Percentiles rank a stretch among this genome's conserved stretches.
Conservation (phyloP, 2,329 filamentous ascomycete species). For the Fusarium guadeloupense region DNA sequence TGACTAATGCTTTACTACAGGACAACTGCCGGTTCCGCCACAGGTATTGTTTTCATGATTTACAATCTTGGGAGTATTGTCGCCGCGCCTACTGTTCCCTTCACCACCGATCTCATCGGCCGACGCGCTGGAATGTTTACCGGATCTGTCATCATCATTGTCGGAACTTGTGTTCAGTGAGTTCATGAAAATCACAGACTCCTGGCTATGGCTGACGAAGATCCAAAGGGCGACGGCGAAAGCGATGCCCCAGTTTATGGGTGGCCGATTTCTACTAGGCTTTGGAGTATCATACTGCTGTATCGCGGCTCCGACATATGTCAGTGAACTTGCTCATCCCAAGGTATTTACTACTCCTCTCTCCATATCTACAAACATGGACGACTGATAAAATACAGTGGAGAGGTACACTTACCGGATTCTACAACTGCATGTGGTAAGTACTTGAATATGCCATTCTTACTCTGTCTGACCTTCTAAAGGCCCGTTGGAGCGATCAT, state of each 20-base stretch:
- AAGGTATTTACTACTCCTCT: conserved; percentile 1
- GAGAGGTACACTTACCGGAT: conserved; percentile 55
- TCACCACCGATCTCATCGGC: conserved; percentile 53
- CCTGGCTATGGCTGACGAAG: background rate
- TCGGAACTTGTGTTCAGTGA: conserved; percentile 53
- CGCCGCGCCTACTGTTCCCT: conserved; percentile 53
- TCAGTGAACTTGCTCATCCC: conserved; percentile 62
- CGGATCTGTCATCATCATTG: conserved; percentile 52
- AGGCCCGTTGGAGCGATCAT: conserved; percentile 58
- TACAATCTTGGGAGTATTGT: conserved; percentile 56
- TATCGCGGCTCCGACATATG: conserved; percentile 52
- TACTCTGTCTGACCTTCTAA: background rate
- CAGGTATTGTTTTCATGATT: conserved; percentile 53
- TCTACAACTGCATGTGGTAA: conserved; percentile 50
- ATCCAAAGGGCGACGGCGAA: conserved; percentile 44
- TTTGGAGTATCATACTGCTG: conserved; percentile 58
- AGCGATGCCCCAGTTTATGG: conserved; percentile 51
- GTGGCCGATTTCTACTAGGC: conserved; percentile 64
- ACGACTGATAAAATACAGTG: conserved; percentile 42
- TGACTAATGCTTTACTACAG: background rate
- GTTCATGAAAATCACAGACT: fast-evolving
- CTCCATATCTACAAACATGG: fast-evolving
- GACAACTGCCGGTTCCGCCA: conserved; percentile 28
- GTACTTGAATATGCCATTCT: background rate
- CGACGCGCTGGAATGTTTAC: conserved; percentile 54